phyloP scores from a whole-genome alignment of 352 stramenopile species.

The Phytophthora pistaciae region DNA sequence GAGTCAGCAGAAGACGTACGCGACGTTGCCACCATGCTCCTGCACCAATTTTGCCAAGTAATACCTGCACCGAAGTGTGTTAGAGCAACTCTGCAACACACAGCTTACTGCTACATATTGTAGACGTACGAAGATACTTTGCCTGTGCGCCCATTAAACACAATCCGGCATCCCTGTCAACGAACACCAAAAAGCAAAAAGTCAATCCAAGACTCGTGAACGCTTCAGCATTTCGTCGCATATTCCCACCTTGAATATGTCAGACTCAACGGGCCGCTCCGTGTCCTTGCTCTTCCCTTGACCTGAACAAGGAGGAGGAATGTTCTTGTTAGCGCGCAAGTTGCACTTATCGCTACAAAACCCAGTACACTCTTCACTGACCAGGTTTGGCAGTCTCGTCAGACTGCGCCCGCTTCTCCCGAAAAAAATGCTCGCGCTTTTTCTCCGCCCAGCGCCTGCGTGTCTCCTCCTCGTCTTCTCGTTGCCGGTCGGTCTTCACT shows the following conservation, averaged over 20 bases:
- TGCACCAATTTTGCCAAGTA: slow-evolving; percentile 84
- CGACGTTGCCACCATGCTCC: slow-evolving; percentile 77
- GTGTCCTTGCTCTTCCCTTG: slow-evolving; percentile 22
- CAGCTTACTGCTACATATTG: background rate
- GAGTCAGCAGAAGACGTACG: slow-evolving; percentile 37
- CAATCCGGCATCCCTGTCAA: slow-evolving; percentile 74
- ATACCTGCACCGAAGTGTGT: slow-evolving; percentile 54
- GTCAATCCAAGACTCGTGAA: background rate
- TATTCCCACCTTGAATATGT: slow-evolving; percentile 65
- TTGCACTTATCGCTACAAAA: slow-evolving; percentile 15
- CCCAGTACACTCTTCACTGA: background rate
- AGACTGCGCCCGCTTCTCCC: slow-evolving; percentile 17
- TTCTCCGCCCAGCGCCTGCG: slow-evolving; percentile 33
- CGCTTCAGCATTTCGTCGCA: background rate
- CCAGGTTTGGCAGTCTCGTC: slow-evolving; percentile 10
- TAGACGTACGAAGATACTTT: slow-evolving; percentile 79
- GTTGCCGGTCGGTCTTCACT: slow-evolving; percentile 42
- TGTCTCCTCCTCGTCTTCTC: slow-evolving; percentile 33
- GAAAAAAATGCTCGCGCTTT: slow-evolving; percentile 60
- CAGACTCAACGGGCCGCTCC: slow-evolving; percentile 14
- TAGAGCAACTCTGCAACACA: background rate
- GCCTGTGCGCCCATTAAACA: slow-evolving; percentile 85
- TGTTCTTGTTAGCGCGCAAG: background rate
- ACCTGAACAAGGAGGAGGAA: background rate
- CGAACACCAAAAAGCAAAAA: background rate